These are phyloP conservation scores for Colletotrichum theobromicola DNA, from an alignment of 2,329 filamentous ascomycete genomes.

Conservation along the genomic window DNA sequence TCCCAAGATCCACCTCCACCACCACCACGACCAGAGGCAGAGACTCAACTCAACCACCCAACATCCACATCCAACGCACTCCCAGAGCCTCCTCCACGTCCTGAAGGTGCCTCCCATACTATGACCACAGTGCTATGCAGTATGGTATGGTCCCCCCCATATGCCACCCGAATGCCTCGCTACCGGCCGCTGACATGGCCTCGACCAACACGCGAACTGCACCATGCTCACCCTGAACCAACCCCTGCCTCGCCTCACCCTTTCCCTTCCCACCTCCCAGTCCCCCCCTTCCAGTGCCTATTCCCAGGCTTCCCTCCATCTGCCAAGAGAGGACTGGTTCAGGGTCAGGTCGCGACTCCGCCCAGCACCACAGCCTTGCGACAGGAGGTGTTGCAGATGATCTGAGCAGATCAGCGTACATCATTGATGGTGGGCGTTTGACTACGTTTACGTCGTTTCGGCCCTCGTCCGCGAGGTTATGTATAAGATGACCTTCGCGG, in stretches of 20 bases:
- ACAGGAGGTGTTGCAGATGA: conserved; percentile 24
- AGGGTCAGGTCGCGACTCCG: conserved; percentile 15
- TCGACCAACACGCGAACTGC: conserved; percentile 10
- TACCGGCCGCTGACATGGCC: conserved; percentile 1
- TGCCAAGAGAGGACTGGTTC: conserved; percentile 13
- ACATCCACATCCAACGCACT: neutral
- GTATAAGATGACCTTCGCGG: conserved; percentile 16
- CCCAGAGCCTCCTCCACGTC: neutral
- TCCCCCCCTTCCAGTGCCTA: neutral
- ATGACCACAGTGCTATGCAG: neutral
- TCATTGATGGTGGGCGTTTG: conserved; percentile 6
- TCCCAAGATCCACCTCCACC: neutral
- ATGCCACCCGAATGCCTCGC: neutral
- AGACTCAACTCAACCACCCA: neutral
- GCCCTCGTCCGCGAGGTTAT: neutral
- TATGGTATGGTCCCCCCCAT: neutral
- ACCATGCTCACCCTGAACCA: neutral
- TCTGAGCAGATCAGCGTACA: conserved; percentile 21
- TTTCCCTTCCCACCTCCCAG: neutral
- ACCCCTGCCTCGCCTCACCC: neutral
- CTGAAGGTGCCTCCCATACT: neutral
- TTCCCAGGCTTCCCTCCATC: neutral
- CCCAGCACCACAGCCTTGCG: conserved; percentile 21
- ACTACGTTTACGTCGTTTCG: conserved; percentile 14
- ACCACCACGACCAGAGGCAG: neutral